Base-by-base conservation (phyloP, 768 basidiomycete genomes). In the Lactifluus volemus region DNA sequence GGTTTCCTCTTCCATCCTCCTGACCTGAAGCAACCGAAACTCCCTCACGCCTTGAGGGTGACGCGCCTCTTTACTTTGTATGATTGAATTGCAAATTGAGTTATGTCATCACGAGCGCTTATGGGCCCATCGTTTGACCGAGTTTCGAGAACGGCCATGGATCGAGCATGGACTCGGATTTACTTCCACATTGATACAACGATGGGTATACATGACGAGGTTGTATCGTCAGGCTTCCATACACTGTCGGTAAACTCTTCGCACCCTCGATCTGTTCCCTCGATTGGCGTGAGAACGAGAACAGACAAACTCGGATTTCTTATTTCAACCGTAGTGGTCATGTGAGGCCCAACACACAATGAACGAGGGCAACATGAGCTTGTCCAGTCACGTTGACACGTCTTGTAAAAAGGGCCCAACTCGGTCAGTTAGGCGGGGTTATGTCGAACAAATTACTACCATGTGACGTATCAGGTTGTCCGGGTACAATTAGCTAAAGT, bases 221-320 rank as follows among this genome's bases (percentile, higher is more conserved):
- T 45, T 11, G 25, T 25, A 25, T 21, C 1, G 19, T 25, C 9
- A 21, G 45, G 19, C 21, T 47, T 47, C 12, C 30, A 30, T 12
- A 49, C 14, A 21, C 30, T 12, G 34, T 39, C 19, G 38, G 4
- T 58, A 17, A 49, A 34, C 41, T 5, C 32, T 44, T 50, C 29
- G 25, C 12, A 51, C 51, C 51, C 58, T 14, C 58, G 58, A 53
- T 59, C 51, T 47, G 44, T 19, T 53, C 42, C 36, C 14, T 58
- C 49, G 55, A 29, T 25, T 21, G 11, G 34, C 36, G 44, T 59
- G 57, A 50, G 32, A 58, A 51, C 8, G 57, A 32, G 21, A 49
- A 49, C 4, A 30, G 6, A 36, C 38, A 2, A 19, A 17, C 19
- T 38, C 32, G 1, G 21, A 3, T 8, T 41, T 53, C 42, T 41